Evolutionary conservation across 768 basidiomycete species (phyloP).

Genomic region (Lyophyllum semitale): DNA sequence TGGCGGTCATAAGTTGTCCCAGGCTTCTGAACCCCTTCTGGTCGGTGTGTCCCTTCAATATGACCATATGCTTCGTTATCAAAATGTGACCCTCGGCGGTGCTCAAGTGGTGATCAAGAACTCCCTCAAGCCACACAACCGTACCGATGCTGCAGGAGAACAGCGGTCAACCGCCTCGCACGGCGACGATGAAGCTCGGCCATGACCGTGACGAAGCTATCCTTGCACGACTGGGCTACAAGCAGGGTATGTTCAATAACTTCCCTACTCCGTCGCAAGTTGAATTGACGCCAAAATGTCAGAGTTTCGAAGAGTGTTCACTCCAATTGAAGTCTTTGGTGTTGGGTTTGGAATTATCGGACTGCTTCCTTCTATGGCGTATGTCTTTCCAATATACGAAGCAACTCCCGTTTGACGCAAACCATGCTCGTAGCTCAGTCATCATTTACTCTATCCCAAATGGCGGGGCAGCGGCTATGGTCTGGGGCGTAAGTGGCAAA

Average conservation of each 20-base stretch:
- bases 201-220: constrained; percentile 22
- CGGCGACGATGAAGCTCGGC: neutral
- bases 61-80: constrained; percentile 5
- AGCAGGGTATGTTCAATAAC: constrained; percentile 15
- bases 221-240: constrained; percentile 22
- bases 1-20: constrained; percentile 2
- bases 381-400: constrained; percentile 1
- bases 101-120: constrained; percentile 1
- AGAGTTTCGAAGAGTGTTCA: constrained; percentile 58
- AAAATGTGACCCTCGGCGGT: neutral
- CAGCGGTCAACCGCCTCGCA: neutral
- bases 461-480: constrained; percentile 70
- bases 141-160: constrained; percentile 15
- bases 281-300: neutral
- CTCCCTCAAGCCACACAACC: neutral
- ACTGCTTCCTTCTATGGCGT: constrained; percentile 62
- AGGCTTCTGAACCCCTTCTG: constrained; percentile 17
- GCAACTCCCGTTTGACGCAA: too few species aligned
- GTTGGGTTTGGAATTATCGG: constrained; percentile 73
- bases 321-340: constrained; percentile 66
- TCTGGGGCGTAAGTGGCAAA: constrained; percentile 73
- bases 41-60: neutral
- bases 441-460: constrained; percentile 61
- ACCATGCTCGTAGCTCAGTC: constrained; percentile 29
- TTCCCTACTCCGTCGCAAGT: neutral